Conservation (phyloP, 345 rosid species). For the Eucalyptus camaldulensis region DNA sequence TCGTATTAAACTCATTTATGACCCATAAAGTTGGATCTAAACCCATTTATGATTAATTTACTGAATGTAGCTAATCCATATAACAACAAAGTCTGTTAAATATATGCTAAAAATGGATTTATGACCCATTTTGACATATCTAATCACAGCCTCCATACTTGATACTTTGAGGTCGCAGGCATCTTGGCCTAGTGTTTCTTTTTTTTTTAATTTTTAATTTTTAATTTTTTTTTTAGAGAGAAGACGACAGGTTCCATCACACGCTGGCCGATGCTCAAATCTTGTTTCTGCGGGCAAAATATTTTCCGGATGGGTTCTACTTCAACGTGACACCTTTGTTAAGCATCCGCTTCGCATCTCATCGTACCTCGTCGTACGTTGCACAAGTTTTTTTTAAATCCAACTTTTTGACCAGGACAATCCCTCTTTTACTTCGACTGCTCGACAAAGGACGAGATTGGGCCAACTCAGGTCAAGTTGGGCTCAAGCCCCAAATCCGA, state of each 20-base stretch:
- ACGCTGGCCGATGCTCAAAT: not conserved
- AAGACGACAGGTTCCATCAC: not conserved
- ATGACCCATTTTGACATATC: not conserved
- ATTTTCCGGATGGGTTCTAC: not conserved
- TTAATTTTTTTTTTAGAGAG: not conserved
- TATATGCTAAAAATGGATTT: no score
- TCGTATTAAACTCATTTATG: not conserved
- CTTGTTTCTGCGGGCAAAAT: not conserved
- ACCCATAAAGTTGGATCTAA: no score
- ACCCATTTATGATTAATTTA: not conserved
- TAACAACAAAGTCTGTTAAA: accelerated
- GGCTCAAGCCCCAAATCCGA: not conserved
- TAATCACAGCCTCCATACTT: accelerated
- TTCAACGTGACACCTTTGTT: not conserved
- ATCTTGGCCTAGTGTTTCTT: not conserved
- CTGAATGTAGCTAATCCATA: no score
- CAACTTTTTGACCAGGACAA: not conserved
- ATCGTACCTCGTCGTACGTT: not conserved
- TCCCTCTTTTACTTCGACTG: not conserved
- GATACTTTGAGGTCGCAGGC: accelerated
- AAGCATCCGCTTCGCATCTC: not conserved
- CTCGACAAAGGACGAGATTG: not conserved
- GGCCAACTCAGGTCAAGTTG: not conserved
- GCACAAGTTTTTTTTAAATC: no score
- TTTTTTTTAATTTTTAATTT: accelerated